Evolutionary conservation across 2,329 filamentous ascomycete species (phyloP).

Genomic region (Nemania serpens): DNA sequence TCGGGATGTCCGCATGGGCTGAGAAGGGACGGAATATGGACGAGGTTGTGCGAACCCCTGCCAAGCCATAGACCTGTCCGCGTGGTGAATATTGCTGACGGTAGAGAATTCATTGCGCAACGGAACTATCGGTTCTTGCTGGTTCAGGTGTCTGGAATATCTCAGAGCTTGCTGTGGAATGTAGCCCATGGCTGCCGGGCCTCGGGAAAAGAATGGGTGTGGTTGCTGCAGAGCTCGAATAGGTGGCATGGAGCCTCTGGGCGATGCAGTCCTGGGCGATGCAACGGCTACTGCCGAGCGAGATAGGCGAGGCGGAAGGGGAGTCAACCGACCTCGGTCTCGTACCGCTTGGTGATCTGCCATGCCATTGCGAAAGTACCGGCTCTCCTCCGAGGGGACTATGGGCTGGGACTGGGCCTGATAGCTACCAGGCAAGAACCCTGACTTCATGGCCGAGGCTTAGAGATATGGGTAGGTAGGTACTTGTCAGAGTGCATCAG

Average conservation of each 20-base stretch:
- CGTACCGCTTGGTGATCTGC: neutral
- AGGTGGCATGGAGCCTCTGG: neutral
- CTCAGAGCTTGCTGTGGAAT: slow-evolving; percentile 2
- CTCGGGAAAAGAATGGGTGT: slow-evolving; percentile 10
- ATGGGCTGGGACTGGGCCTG: slow-evolving; percentile 17
- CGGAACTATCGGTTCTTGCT: slow-evolving; percentile 13
- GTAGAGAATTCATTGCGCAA: slow-evolving; percentile 9
- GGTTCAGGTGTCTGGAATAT: neutral
- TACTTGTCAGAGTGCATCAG: too few relatives aligned
- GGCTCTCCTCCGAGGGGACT: slow-evolving; percentile 11
- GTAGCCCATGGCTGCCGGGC: slow-evolving; percentile 17
- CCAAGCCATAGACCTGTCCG: neutral
- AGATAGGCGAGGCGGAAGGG: slow-evolving; percentile 1
- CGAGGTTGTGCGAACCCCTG: neutral
- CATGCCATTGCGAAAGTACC: slow-evolving; percentile 11
- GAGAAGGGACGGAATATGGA: slow-evolving; percentile 19
- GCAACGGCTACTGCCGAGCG: neutral
- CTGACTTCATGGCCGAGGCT: slow-evolving; percentile 1
- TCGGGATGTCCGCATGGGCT: neutral
- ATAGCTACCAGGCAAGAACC: neutral
- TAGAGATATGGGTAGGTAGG: too few relatives aligned
- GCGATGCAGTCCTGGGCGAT: neutral
- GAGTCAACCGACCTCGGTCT: slow-evolving; percentile 7
- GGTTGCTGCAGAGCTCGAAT: slow-evolving; percentile 7
- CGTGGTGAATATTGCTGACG: neutral